A percentile compares a stretch with the other conserved stretches of the same genome.
Evolutionary conservation across 176 grass and related monocot genomes (phyloP).

Genomic region (Zizania latifolia): DNA sequence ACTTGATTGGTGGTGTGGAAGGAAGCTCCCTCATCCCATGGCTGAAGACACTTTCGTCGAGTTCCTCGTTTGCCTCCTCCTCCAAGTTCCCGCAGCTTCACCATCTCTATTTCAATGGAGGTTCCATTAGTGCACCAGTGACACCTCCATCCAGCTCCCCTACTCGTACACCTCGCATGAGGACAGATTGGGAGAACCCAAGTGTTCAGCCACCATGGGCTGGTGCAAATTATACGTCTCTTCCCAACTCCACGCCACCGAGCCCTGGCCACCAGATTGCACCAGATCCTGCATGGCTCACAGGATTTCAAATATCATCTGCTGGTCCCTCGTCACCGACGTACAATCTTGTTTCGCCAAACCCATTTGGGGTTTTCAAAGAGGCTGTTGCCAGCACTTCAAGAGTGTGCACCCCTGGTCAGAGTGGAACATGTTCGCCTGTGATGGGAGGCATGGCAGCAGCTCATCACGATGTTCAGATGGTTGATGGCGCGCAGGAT

Average conservation of each 20-base stretch:
- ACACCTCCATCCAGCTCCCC: constrained; percentile 85
- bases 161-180: constrained; percentile 49
- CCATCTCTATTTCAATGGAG: constrained; percentile 61
- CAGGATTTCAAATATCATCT: constrained; percentile 78
- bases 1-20: constrained; percentile 34
- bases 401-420: constrained; percentile 73
- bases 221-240: constrained; percentile 49
- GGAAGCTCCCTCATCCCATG: constrained; percentile 68
- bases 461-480: constrained; percentile 49
- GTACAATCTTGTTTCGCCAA: constrained; percentile 68
- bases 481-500: constrained; percentile 45
- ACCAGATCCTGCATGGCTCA: constrained; percentile 76
- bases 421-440: constrained; percentile 83
- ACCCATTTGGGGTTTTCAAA: constrained; percentile 72
- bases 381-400: constrained; percentile 42
- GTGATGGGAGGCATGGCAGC: constrained; percentile 30
- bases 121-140: constrained; percentile 83
- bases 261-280: constrained; percentile 51
- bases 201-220: constrained; percentile 63
- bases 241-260: constrained; percentile 70
- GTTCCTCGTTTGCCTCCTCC: constrained; percentile 43
- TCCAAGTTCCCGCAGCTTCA: constrained; percentile 66
- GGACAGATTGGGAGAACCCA: constrained; percentile 51
- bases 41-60: constrained; percentile 66
- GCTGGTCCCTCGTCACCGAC: constrained; percentile 77